These are phyloP conservation scores for Paraglomus brasilianum DNA, from an alignment of 192 early-diverging fungal genomes.

Conservation along the genomic window DNA sequence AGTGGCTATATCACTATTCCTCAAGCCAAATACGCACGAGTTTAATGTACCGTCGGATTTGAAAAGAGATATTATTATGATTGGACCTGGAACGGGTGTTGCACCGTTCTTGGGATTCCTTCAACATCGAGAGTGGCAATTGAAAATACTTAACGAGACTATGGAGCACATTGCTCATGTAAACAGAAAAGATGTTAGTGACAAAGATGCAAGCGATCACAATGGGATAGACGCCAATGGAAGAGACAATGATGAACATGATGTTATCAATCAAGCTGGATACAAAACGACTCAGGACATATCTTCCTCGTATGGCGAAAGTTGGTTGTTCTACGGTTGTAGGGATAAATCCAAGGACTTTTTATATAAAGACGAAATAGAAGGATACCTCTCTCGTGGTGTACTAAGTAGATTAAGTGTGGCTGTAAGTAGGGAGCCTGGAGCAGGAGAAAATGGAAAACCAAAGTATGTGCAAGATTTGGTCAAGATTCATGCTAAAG, in stretches of 20 bases:
- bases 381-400: constrained; percentile 45
- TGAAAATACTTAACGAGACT: constrained; percentile 40
- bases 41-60: constrained; percentile 70
- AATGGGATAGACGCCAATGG: constrained; percentile 10
- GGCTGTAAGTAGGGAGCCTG: constrained; percentile 66
- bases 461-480: constrained; percentile 89
- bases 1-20: constrained; percentile 49
- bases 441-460: constrained; percentile 42
- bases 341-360: constrained; percentile 66
- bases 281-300: constrained; percentile 33
- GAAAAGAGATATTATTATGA: constrained; percentile 72
- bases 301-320: constrained; percentile 48
- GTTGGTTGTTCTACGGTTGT: constrained; percentile 84
- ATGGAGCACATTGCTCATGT: constrained; percentile 22
- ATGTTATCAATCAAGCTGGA: too few relatives aligned
- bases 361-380: constrained; percentile 66
- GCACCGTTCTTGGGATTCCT: constrained; percentile 91
- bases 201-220: not conserved
- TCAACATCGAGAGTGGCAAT: constrained; percentile 64
- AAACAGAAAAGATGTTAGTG: constrained; percentile 2
- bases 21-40: constrained; percentile 53
- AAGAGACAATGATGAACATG: constrained; percentile 30
- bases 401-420: constrained; percentile 58
- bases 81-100: constrained; percentile 94
- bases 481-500: constrained; percentile 52